Percentiles rank a stretch among this genome's conserved stretches.
Evolutionary conservation across 805 yeast genomes (phyloP).

Genomic region (Nakazawaea siamensis): DNA sequence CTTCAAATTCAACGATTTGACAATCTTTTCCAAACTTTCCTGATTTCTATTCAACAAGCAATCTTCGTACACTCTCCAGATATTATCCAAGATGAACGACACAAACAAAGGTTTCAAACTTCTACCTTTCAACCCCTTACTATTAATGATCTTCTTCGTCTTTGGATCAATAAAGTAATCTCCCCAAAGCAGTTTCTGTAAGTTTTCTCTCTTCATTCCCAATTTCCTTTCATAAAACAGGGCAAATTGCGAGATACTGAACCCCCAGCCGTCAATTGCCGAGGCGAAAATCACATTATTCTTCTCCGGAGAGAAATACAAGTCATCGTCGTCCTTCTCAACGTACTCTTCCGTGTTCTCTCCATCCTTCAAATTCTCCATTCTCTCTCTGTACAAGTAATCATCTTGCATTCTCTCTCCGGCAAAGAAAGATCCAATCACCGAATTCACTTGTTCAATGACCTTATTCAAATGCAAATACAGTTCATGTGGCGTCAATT

Average conservation of each 20-base stretch:
- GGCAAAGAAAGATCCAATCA: slow-evolving; percentile 84
- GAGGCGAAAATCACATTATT: slow-evolving; percentile 86
- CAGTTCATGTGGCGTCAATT: slow-evolving; percentile 78
- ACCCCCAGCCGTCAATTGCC: slow-evolving; percentile 98
- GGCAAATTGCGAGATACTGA: slow-evolving; percentile 82
- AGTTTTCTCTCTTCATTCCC: slow-evolving; percentile 72
- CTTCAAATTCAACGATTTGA: slow-evolving; percentile 58
- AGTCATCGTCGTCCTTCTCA: slow-evolving; percentile 71
- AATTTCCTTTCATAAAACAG: slow-evolving; percentile 76
- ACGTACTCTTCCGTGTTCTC: slow-evolving; percentile 39
- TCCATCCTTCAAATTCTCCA: slow-evolving; percentile 29
- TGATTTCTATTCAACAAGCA: slow-evolving; percentile 56
- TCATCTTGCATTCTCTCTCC: slow-evolving; percentile 93
- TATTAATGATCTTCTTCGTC: slow-evolving; percentile 70
- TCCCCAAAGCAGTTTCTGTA: slow-evolving; percentile 92
- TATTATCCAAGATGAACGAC: slow-evolving; percentile 75
- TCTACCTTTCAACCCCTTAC: slow-evolving; percentile 55
- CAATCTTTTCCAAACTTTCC: slow-evolving; percentile 69
- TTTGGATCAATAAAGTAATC: slow-evolving; percentile 86
- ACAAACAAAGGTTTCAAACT: slow-evolving; percentile 76
- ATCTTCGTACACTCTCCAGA: slow-evolving; percentile 85
- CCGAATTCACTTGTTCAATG: slow-evolving; percentile 91
- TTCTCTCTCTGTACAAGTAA: slow-evolving; percentile 60
- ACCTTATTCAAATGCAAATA: slow-evolving; percentile 69
- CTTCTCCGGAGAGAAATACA: slow-evolving; percentile 80